Percentiles rank a stretch among this genome's conserved stretches.
Evolutionary conservation across 352 stramenopile genomes (phyloP).

Genomic region (Globisporangium uncinulatum): DNA sequence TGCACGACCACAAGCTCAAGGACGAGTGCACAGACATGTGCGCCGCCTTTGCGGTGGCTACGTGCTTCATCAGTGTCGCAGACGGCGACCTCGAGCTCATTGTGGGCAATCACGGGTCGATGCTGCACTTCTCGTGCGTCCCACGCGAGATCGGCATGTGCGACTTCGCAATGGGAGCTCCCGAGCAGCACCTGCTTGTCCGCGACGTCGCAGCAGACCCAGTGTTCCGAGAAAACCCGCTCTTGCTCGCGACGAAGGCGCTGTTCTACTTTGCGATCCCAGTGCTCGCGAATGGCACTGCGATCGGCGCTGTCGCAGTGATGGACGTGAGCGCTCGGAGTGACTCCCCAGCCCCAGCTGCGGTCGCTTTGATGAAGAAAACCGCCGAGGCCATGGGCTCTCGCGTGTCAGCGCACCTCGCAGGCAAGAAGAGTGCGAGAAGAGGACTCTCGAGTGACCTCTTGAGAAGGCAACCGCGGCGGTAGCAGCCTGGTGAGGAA

Average conservation of each 20-base stretch:
- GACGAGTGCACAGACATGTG: slow-evolving; percentile 11
- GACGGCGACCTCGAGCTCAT: slow-evolving; percentile 19
- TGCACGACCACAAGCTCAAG: slow-evolving; percentile 21
- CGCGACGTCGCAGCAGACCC: slow-evolving; percentile 2
- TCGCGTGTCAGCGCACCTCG: slow-evolving; percentile 6
- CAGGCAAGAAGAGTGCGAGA: neutral
- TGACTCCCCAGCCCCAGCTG: neutral
- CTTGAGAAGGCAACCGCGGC: slow-evolving; percentile 7
- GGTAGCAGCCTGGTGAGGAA: neutral
- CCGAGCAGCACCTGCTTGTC: slow-evolving; percentile 12
- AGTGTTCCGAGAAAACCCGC: slow-evolving; percentile 20
- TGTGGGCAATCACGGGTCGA: slow-evolving; percentile 15
- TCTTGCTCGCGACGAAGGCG: slow-evolving; percentile 15
- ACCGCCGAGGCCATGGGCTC: slow-evolving; percentile 5
- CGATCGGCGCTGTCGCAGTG: slow-evolving; percentile 18
- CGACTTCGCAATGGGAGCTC: slow-evolving; percentile 15
- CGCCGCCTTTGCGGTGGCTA: neutral
- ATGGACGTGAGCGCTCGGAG: slow-evolving; percentile 11
- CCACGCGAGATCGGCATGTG: slow-evolving; percentile 27
- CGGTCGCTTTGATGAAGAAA: slow-evolving; percentile 5
- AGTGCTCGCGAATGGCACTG: slow-evolving; percentile 9
- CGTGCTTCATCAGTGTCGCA: slow-evolving; percentile 17
- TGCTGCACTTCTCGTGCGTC: slow-evolving; percentile 23
- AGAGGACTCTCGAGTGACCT: slow-evolving; percentile 1
- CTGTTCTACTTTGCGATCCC: slow-evolving; percentile 19